phyloP scores from a whole-genome alignment of 805 yeast species.

The Myxozyma kluyveri region DNA sequence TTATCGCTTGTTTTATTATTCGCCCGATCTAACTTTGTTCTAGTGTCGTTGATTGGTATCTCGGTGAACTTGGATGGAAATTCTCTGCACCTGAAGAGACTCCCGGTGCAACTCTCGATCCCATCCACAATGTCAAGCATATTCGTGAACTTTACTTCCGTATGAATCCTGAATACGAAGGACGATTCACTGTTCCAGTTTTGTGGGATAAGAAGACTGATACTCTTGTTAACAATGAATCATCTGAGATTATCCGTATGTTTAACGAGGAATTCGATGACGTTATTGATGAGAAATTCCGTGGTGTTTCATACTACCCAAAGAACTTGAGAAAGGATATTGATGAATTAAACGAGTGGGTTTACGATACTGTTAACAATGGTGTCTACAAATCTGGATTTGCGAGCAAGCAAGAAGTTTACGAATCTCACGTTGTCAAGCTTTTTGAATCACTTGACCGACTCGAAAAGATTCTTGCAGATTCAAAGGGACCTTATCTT shows the following conservation, averaged over 20 bases:
- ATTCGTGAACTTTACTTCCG: constrained; percentile 70
- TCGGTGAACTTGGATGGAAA: constrained; percentile 89
- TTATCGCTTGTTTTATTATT: constrained; percentile 40
- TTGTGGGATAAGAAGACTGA: constrained; percentile 82
- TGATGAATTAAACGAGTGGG: constrained; percentile 77
- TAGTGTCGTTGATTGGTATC: constrained; percentile 86
- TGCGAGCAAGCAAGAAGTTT: constrained; percentile 77
- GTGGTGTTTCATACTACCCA: constrained; percentile 64
- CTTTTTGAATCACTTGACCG: constrained; percentile 68
- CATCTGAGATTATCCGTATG: constrained; percentile 84
- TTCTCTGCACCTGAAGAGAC: constrained; percentile 55
- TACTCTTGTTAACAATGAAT: constrained; percentile 89
- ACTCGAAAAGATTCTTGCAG: constrained; percentile 59
- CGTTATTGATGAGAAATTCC: constrained; percentile 45
- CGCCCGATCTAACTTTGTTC: constrained; percentile 36
- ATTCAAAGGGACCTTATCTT: constrained; percentile 45
- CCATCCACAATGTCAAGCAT: constrained; percentile 56
- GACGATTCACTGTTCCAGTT: constrained; percentile 89
- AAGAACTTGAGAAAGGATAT: constrained; percentile 51
- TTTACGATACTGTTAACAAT: constrained; percentile 80
- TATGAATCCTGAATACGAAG: constrained; percentile 71
- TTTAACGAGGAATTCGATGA: constrained; percentile 68
- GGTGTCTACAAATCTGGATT: constrained; percentile 94
- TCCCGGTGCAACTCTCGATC: constrained; percentile 54
- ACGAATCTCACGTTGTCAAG: constrained; percentile 62